Base-by-base conservation (phyloP, 106 monocot genomes). In the Dendrobium catenatum region DNA sequence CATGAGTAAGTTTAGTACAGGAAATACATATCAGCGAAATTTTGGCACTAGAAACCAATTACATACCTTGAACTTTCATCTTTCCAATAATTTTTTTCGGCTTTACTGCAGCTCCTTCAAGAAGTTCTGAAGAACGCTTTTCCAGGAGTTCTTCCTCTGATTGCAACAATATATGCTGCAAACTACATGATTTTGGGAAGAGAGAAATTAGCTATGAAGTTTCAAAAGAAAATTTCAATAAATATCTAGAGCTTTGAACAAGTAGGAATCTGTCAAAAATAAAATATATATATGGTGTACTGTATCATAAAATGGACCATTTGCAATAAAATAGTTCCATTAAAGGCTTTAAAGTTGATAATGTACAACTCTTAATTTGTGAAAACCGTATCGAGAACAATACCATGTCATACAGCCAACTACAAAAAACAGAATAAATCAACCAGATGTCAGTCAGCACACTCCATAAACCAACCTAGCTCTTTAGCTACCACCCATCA, bases 141-240 rank as follows among this genome's bases (percentile, higher is more conserved):
- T 85, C 79, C 26, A 99, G 78, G 29, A 99, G 83, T 81, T 99
- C 98, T 58, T 99, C 94, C 86, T 99, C 98, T n/a, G 98, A 95
- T 79, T 95, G 95, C 79, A 99, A 85, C 80, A 99, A 87, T 8
- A 90, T 86, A 66, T 91, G 82, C 79, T 91, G 91, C 89, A 99
- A 84, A 74, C 98, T 99, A 72, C 75, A 87, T 11, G 29, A 87
- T 20, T 77, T 10, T 76, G 49, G 11, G 43, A 49, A 76, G 26
- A 49, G 76, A 76, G 26, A 29, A 76, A 22, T 75, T 49, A 76
- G 20, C 3, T 49, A 51, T 37, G 49, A 48, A 42, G 16, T 44
- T 20, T 20, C 46, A 75, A 46, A 43, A 22, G 27, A 26, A 27
- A 26, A 10, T 26, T 68, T 68, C 22, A 68, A 68, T 27, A 26